Evolutionary conservation across 805 yeast species (phyloP), one percentile per base, ranked within the genome.

Genomic region (Saturnispora quitensis): DNA sequence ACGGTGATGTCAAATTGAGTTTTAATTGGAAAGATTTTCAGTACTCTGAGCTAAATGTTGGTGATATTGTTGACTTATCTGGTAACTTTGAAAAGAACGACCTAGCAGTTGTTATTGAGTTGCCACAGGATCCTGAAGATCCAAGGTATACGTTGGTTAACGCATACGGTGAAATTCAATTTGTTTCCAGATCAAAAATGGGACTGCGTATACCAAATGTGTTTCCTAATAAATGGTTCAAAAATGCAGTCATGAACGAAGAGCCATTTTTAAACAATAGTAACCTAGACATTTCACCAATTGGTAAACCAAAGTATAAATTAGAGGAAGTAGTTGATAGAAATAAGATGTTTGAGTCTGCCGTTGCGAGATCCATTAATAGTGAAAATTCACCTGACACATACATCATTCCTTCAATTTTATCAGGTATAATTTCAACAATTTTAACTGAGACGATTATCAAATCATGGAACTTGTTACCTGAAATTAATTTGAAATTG

Each of bases 61-160:
- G 91, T 45, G 90, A 85, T 63, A 67, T 83, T 45, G 89, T 83
- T 4, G 76, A 80, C 17, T 61, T 83, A 17, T 67, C 70, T 13
- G 65, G 68, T 1, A 70, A 65, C 6, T 60, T 72, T 45, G 68
- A 74, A 47, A 72, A 71, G 38, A 67, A 74, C 4, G 74, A 73
- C 47, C 66, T 83, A 18, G 75, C 77, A 27, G 75, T 83, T 47
- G 73, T 85, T 34, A 80, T 75, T 1, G 76, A 72, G 25, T 64
- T 77, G 25, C 90, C 90, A 0, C 56, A 61, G 5, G 62, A 68
- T 5, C 61, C 76, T 2, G 68, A 69, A 17, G 82, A 81, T 45
- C 77, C 79, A 25, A 66, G 81, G 33, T 84, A 78, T 57, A 77
- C 86, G 0, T 73, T 81, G 53, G 68, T 81, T 47, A 75, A 76